Evolutionary conservation across 2,329 filamentous ascomycete genomes (phyloP), one percentile per base, ranked within the genome.

Genomic region (Uncinocarpus reesii): DNA sequence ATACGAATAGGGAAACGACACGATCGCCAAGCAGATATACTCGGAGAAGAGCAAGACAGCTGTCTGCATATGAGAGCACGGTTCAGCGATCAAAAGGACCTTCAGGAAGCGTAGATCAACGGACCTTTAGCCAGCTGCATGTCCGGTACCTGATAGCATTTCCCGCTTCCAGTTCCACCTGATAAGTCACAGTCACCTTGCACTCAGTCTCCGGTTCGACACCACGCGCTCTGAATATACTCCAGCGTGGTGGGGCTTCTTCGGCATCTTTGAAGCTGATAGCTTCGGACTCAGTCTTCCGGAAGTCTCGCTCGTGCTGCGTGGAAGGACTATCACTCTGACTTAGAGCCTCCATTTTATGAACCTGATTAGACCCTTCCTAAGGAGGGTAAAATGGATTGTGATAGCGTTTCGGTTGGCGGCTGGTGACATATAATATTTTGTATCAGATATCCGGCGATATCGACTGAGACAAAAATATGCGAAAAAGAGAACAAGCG

Each of bases 1-100:
- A 66, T 95, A 95, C 0, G 87, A 94, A 76, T 85, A 94, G 0
- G 89, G 89, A 57, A 95, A 95, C 43, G 86, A 93, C 88, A 95
- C 95, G 62, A 95, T 95, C 18, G 78, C 78, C 67, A 95, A 70
- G 64, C 87, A 94, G 51, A 95, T 95, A 65, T 95, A 95, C 71
- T 95, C 89, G 43, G 86, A 92, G 68, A 95, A 95, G 44, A 95
- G 79, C 57, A 95, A 66, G 1, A 83, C 87, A 0, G 89, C 87
- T 46, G 89, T 95, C 83, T 51, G 43, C 5, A 20, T 13, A 38
- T 23, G 8, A 29, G 18, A 26, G 24, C n/a, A 38, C 7, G 7
- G 43, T 46, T 41, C 20, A 45, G 32, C 8, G 24, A 24, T 29
- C 21, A 15, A 15, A 23, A 11, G 7, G 2, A 10, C 4, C 15